These are phyloP conservation scores for Hysterangium stoloniferum DNA, from an alignment of 768 basidiomycete genomes.

Conservation along the genomic window DNA sequence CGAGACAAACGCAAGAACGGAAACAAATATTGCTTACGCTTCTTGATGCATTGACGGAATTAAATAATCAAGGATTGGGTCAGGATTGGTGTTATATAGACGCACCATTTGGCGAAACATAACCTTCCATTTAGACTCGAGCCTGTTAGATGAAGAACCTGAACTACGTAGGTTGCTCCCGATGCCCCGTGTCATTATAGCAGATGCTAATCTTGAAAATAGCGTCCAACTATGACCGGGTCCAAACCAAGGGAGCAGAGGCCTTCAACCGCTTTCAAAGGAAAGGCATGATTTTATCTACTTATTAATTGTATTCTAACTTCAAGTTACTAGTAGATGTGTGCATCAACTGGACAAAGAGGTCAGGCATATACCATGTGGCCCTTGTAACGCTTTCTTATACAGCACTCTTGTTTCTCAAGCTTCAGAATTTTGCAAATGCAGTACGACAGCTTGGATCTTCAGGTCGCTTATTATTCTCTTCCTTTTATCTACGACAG, in stretches of 20 bases:
- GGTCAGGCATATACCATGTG: slow-evolving; percentile 26
- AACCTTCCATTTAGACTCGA: no score
- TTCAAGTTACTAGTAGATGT: slow-evolving; percentile 29
- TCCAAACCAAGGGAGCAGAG: slow-evolving; percentile 61
- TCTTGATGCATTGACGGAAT: slow-evolving; percentile 38
- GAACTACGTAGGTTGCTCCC: slow-evolving; percentile 65
- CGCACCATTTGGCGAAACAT: no score
- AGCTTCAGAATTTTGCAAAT: slow-evolving; percentile 25
- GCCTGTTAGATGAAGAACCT: slow-evolving; percentile 52
- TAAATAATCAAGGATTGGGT: slow-evolving; percentile 31
- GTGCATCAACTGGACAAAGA: slow-evolving; percentile 60
- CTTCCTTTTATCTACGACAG: slow-evolving; percentile 61
- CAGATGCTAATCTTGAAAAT: no score
- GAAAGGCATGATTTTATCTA: slow-evolving; percentile 31
- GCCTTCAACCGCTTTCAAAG: slow-evolving; percentile 56
- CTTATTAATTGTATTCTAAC: slow-evolving; percentile 10
- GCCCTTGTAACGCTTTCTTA: background rate
- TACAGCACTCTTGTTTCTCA: slow-evolving; percentile 2
- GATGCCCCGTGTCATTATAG: no score
- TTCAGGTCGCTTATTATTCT: slow-evolving; percentile 68
- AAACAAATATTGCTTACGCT: slow-evolving; percentile 41
- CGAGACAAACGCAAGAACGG: slow-evolving; percentile 19
- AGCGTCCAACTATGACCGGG: slow-evolving; percentile 63
- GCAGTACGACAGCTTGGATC: slow-evolving; percentile 70
- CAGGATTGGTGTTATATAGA: slow-evolving; percentile 22